Conservation (phyloP, 192 early-diverging fungal genomes). For the Linderina pennispora region DNA sequence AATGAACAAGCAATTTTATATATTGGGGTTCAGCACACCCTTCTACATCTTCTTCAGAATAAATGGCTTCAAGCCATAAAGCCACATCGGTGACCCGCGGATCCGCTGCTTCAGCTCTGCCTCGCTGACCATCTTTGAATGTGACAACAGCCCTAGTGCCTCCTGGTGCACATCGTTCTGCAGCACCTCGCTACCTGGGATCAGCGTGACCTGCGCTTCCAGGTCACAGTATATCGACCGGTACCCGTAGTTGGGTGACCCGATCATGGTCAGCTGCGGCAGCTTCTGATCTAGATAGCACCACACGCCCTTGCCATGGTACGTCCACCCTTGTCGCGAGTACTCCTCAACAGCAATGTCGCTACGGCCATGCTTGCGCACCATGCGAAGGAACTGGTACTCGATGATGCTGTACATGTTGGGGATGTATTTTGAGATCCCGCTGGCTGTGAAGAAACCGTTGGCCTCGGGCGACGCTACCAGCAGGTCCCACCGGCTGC, state of each 20-base stretch:
- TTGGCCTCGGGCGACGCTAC: constrained; percentile 92
- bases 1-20: no score
- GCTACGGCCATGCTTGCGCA: constrained; percentile 35
- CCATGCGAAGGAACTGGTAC: constrained; percentile 55
- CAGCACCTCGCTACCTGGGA: constrained; percentile 59
- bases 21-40: no score
- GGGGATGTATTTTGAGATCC: constrained; percentile 82
- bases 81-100: constrained; percentile 34
- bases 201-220: constrained; percentile 77
- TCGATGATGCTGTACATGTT: constrained; percentile 88
- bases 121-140: constrained; percentile 28
- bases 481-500: constrained; percentile 62
- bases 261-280: constrained; percentile 76
- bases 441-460: constrained; percentile 81
- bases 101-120: constrained; percentile 13
- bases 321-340: constrained; percentile 80
- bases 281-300: constrained; percentile 51
- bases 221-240: constrained; percentile 87
- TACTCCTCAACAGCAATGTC: constrained; percentile 75
- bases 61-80: constrained; percentile 34
- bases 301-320: constrained; percentile 93
- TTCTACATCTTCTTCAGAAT: constrained; percentile 39
- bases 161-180: constrained; percentile 49
- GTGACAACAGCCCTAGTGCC: constrained; percentile 19
- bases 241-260: constrained; percentile 92